Conservation (phyloP, 2,329 filamentous ascomycete species). For the Pestalotiopsis sp. region DNA sequence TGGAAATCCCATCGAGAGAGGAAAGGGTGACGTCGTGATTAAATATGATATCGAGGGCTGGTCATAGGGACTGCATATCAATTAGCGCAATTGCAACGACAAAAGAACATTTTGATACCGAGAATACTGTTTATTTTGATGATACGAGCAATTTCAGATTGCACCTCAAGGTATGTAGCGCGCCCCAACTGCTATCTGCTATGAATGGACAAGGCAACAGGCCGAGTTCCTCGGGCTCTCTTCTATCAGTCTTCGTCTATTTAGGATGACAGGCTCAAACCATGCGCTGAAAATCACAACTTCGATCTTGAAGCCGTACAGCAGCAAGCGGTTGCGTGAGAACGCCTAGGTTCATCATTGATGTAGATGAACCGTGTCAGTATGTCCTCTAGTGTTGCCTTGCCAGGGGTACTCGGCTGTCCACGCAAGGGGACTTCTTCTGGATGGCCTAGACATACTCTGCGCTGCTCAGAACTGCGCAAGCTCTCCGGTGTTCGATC, state of each 20-base stretch:
- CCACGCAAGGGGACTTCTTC: slow-evolving; percentile 14
- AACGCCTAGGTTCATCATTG: not conserved
- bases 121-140: not conserved
- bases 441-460: not conserved
- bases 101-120: not conserved
- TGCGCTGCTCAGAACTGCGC: slow-evolving; percentile 11
- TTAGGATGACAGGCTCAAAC: too few species aligned
- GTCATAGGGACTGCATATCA: not conserved
- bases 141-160: too few species aligned
- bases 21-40: slow-evolving; percentile 58
- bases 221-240: too few species aligned
- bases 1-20: slow-evolving; percentile 55
- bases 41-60: slow-evolving; percentile 50
- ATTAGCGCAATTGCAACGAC: not conserved
- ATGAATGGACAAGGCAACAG: too few species aligned
- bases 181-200: too few species aligned
- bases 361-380: slow-evolving; percentile 17
- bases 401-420: slow-evolving; percentile 20
- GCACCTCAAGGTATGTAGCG: too few species aligned
- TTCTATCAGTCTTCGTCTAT: too few species aligned
- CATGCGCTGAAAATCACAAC: not conserved
- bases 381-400: slow-evolving; percentile 26
- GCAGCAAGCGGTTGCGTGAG: not conserved
- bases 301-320: not conserved
- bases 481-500: slow-evolving; percentile 26